phyloP scores from a whole-genome alignment of 2,329 filamentous ascomycete genomes.

The Emergomyces pasteurianus region DNA sequence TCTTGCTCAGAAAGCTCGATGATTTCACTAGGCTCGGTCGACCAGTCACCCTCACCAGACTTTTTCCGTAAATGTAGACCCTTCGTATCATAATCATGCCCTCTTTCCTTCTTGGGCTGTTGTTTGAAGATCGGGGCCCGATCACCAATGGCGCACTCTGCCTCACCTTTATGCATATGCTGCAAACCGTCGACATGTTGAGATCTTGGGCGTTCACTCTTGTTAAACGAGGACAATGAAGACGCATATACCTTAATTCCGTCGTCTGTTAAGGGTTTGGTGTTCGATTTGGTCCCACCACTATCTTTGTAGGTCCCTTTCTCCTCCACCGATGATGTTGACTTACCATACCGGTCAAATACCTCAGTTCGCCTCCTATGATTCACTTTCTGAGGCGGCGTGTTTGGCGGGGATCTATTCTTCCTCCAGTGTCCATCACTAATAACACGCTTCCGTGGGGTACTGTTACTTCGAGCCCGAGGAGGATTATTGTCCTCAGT shows the following conservation, averaged over 20 bases:
- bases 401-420: constrained; percentile 37
- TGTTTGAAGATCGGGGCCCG: neutral
- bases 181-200: neutral
- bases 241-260: constrained; percentile 18
- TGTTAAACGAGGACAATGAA: constrained; percentile 14
- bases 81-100: constrained; percentile 3
- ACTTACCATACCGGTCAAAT: constrained; percentile 16
- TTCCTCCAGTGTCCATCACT: constrained; percentile 78
- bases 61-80: constrained; percentile 19
- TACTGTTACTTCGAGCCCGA: constrained; percentile 38
- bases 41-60: constrained; percentile 23
- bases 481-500: constrained; percentile 10
- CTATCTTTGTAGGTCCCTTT: constrained; percentile 19
- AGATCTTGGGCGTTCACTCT: neutral
- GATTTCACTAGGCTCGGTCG: constrained; percentile 23
- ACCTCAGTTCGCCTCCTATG: constrained; percentile 32
- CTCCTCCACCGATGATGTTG: constrained; percentile 18
- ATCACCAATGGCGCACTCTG: neutral
- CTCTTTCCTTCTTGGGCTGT: neutral
- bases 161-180: neutral
- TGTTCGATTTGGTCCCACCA: neutral
- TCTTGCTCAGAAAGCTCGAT: constrained; percentile 28
- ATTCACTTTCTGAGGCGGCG: constrained; percentile 26
- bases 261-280: constrained; percentile 11
- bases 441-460: constrained; percentile 82